Base-by-base conservation (phyloP, 768 basidiomycete genomes). In the Tulasnella sp. region DNA sequence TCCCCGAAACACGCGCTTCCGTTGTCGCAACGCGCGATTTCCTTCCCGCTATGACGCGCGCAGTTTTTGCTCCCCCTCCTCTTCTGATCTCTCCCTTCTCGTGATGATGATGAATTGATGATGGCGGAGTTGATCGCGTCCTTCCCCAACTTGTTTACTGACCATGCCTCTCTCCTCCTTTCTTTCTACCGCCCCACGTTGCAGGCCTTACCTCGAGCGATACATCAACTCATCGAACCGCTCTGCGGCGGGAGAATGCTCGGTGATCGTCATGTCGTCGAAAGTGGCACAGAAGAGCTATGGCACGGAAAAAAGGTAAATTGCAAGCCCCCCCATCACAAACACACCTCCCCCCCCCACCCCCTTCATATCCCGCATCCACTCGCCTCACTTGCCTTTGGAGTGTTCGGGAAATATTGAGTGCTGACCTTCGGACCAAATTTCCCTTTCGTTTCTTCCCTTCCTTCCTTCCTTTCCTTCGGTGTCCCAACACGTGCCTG, bases 201-300 rank as follows among this genome's bases (percentile, higher is more conserved):
- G 75, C 81, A 94, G 93, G 36, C 94, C 94, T 16, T 94, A 91
- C 85, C 87, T 96, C 81, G 93, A 95, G 80, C 92, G 94, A 82
- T 98, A 96, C 84, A 90, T 96, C 75, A 89, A 92, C 44, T 90
- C 96, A 31, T 88, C 91, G 52, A 97, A 97, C 84, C 90, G 96
- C 40, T 89, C 98, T 71, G 93, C 93, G 1, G 93, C 93, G 82
- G 97, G 97, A 75, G 97, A 98, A 85, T 91, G 96, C 73, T 95
- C 96, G 5, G 91, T 99, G 80, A 93, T 98, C 80, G 93, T 99
- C 83, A 96, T 98, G 94, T 97, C 95, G n/a, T 95, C 94, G 84
- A 96, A 94, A 84, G 96, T 98, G 40, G 97, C 95, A 3, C 97
- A 99, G 88, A 97, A 98, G 84, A 96, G 94, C 12, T 99, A 98